Evolutionary conservation across 495 filamentous ascomycete genomes (phyloP).

Genomic region (Baudoinia panamericana): DNA sequence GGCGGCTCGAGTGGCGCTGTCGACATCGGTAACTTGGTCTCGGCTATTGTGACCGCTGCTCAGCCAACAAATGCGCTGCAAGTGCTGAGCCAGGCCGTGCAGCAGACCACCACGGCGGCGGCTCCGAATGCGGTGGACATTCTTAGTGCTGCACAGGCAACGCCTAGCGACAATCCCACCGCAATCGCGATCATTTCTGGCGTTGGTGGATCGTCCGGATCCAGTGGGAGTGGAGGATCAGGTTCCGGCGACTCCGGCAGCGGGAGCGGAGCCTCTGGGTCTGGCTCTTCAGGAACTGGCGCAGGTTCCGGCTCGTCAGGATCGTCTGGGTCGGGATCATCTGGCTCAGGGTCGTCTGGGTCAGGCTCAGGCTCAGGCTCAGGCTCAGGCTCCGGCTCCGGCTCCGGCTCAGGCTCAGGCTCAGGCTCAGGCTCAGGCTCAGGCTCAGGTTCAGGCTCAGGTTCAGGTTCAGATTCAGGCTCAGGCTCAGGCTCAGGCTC

Average conservation of each 20-base stretch:
- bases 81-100: slow-evolving; percentile 1
- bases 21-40: not conserved
- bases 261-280: not conserved
- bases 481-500: too few species aligned
- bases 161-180: slow-evolving; percentile 1
- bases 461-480: too few species aligned
- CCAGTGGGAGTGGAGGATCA: not conserved
- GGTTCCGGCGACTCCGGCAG: not conserved
- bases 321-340: too few species aligned
- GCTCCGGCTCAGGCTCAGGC: too few species aligned
- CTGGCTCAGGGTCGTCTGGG: not conserved
- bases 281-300: not conserved
- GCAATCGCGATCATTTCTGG: slow-evolving; percentile 5
- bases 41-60: slow-evolving; percentile 5
- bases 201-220: slow-evolving; percentile 2
- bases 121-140: not conserved
- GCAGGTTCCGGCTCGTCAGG: too few species aligned
- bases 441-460: too few species aligned
- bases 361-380: not conserved
- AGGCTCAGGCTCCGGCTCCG: too few species aligned
- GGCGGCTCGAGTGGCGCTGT: not conserved
- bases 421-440: too few species aligned
- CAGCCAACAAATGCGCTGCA: slow-evolving; percentile 13
- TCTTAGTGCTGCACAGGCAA: too few species aligned
- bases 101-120: not conserved